These are phyloP conservation scores for Vigna mungo DNA, from an alignment of 306 rosid genomes.

Conservation along the genomic window DNA sequence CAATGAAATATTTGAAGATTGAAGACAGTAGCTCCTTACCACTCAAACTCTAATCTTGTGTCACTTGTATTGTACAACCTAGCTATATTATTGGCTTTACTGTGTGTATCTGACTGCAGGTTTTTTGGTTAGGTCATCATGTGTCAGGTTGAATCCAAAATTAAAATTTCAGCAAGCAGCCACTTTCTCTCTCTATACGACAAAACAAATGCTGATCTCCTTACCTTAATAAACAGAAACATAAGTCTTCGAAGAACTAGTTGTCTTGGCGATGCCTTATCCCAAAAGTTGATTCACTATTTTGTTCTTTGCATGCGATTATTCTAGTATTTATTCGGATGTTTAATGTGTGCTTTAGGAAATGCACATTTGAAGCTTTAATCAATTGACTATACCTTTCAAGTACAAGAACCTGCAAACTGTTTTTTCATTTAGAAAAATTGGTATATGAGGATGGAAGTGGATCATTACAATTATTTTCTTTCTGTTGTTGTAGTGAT, in stretches of 20 bases:
- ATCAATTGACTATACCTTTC: background rate
- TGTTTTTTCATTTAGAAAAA: conserved; percentile 14
- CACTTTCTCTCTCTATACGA: background rate
- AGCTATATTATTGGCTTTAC: background rate
- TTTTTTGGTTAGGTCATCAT: background rate
- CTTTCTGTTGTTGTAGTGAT: conserved; percentile 67
- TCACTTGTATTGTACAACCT: background rate
- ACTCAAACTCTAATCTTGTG: background rate
- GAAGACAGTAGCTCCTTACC: background rate
- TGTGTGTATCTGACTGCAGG: background rate
- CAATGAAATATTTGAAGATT: background rate
- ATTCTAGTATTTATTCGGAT: background rate
- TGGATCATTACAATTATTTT: background rate
- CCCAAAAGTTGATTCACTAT: background rate
- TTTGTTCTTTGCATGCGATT: conserved; percentile 4
- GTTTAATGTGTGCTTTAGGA: background rate
- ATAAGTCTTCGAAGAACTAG: background rate
- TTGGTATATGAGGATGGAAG: conserved; percentile 4
- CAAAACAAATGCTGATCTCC: background rate
- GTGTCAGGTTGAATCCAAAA: background rate
- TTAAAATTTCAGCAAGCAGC: background rate
- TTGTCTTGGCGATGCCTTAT: conserved; percentile 8
- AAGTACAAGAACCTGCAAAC: background rate
- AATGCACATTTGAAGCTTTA: conserved; percentile 17
- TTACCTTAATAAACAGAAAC: background rate